Evolutionary conservation across 768 basidiomycete species (phyloP).

Genomic region (Kwoniella botswanensis): DNA sequence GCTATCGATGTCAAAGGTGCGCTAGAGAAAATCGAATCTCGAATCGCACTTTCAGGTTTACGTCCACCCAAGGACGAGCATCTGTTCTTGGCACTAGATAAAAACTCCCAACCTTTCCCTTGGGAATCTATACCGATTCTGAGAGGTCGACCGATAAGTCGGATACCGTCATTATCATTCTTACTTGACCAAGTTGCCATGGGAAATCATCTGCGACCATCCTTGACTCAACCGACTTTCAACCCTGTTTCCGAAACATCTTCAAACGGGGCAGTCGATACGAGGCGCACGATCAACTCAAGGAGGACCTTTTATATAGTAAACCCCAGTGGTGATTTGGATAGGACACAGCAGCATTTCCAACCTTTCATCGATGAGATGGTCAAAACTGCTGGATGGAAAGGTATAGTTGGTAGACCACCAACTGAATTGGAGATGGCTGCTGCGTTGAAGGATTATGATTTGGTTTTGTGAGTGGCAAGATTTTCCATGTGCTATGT

Average conservation of each 20-base stretch:
- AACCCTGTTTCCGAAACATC: neutral
- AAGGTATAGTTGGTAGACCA: conserved; percentile 73
- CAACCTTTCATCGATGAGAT: conserved; percentile 75
- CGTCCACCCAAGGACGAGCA: conserved; percentile 61
- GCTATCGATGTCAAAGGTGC: conserved; percentile 78
- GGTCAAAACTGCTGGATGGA: conserved; percentile 73
- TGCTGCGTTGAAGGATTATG: conserved; percentile 71
- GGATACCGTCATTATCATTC: conserved; percentile 90
- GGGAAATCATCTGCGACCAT: conserved; percentile 62
- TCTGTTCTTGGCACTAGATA: conserved; percentile 85
- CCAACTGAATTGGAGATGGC: conserved; percentile 85
- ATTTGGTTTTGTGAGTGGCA: conserved; percentile 82
- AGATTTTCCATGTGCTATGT: neutral
- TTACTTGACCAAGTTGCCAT: conserved; percentile 78
- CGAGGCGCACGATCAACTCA: conserved; percentile 68
- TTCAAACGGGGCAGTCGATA: conserved; percentile 47
- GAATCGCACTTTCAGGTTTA: conserved; percentile 50
- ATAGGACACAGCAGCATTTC: conserved; percentile 81
- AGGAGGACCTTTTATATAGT: conserved; percentile 78
- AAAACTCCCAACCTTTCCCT: conserved; percentile 82
- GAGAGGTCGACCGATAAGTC: conserved; percentile 81
- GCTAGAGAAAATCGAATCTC: conserved; percentile 70
- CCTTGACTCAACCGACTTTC: conserved; percentile 27
- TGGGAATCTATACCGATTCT: conserved; percentile 95
- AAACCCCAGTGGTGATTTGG: conserved; percentile 90